These are phyloP conservation scores for Plectosphaerella sp. DNA, from an alignment of 2,329 filamentous ascomycete species.

Conservation along the genomic window DNA sequence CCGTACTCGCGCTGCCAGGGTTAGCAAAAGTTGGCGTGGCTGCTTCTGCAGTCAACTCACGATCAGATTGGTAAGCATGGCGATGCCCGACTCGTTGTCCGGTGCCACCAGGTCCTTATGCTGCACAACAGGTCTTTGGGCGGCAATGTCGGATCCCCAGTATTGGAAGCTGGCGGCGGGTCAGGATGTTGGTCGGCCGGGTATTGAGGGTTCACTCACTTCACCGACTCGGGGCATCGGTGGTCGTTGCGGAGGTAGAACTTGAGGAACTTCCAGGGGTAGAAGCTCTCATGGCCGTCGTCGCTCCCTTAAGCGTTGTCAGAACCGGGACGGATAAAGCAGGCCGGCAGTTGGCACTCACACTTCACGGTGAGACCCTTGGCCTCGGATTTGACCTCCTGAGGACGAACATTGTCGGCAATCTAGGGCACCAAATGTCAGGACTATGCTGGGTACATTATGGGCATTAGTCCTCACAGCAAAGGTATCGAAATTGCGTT, in stretches of 20 bases:
- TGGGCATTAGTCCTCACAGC: conserved; percentile 17
- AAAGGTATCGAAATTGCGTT: conserved; percentile 37
- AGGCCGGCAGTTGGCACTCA: conserved; percentile 11
- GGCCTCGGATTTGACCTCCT: conserved; percentile 18
- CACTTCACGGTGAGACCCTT: conserved; percentile 28
- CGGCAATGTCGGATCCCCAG: conserved; percentile 28
- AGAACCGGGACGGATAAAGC: not conserved
- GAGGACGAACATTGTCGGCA: conserved; percentile 21
- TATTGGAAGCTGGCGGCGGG: conserved; percentile 12
- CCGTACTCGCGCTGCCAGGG: conserved; percentile 58
- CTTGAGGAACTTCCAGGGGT: conserved; percentile 59
- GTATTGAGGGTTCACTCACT: conserved; percentile 16
- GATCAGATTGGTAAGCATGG: conserved; percentile 60
- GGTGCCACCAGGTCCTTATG: conserved; percentile 57
- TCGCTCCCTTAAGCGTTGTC: conserved; percentile 50
- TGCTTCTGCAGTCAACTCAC: conserved; percentile 30
- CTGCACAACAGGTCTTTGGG: conserved; percentile 51
- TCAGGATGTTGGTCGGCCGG: not conserved
- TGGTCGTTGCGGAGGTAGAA: conserved; percentile 33
- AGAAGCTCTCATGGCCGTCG: conserved; percentile 65
- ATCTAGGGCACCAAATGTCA: conserved; percentile 18
- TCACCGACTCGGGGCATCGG: conserved; percentile 25
- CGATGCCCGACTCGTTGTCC: conserved; percentile 47
- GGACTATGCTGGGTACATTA: too few species aligned
- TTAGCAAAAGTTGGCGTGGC: not conserved